Evolutionary conservation across 2,329 filamentous ascomycete species (phyloP).

Genomic region (Ascochyta viciae-villosae): DNA sequence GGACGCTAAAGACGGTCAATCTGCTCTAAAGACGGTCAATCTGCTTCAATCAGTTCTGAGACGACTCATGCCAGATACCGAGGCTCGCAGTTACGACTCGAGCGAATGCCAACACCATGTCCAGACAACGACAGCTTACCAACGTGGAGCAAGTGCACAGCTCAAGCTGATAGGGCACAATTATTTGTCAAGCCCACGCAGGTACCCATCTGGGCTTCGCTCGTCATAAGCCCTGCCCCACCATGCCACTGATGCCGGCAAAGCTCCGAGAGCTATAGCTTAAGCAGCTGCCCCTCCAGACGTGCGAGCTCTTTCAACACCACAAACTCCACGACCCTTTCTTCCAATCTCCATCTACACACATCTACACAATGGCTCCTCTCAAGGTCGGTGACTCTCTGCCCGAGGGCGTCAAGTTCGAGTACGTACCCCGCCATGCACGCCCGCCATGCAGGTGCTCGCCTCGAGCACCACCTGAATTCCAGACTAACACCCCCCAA

Average conservation of each 20-base stretch:
- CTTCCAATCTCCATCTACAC: not conserved
- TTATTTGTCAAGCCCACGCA: constrained; percentile 19
- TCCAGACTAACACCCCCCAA: constrained; percentile 37
- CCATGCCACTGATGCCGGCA: constrained; percentile 4
- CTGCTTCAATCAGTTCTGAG: not conserved
- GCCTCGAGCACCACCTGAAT: not conserved
- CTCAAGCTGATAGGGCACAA: constrained; percentile 11
- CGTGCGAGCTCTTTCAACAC: constrained; percentile 2
- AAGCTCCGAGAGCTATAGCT: constrained; percentile 18
- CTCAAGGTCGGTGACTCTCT: constrained; percentile 84
- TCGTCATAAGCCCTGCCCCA: constrained; percentile 18
- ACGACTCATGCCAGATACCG: constrained; percentile 1
- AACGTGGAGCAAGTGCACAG: not conserved
- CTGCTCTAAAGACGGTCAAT: not conserved
- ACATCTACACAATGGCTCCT: constrained; percentile 61
- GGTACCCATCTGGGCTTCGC: constrained; percentile 11
- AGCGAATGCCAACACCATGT: constrained; percentile 4
- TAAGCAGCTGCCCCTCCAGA: constrained; percentile 20
- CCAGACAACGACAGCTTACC: constrained; percentile 11
- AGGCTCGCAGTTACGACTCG: not conserved
- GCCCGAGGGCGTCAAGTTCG: constrained; percentile 80
- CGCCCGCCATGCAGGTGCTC: constrained; percentile 6
- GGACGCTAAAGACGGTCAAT: not conserved
- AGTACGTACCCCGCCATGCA: constrained; percentile 55
- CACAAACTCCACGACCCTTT: not conserved